These are phyloP conservation scores for Linnemannia exigua DNA, from an alignment of 192 early-diverging fungal genomes.

Conservation along the genomic window DNA sequence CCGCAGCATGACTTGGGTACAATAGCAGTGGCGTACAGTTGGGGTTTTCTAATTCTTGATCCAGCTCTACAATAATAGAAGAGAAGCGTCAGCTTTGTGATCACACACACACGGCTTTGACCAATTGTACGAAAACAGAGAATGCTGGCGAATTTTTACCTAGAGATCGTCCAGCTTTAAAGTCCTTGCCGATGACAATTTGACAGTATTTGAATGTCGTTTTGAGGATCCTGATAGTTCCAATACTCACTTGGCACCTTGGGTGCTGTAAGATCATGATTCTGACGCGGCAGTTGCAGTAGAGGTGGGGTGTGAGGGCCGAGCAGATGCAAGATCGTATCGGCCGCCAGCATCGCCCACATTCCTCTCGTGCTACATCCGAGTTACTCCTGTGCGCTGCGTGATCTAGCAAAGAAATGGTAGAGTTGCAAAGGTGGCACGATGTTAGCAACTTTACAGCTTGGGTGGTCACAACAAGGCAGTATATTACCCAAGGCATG, in stretches of 20 bases:
- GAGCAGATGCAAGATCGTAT: constrained; percentile 48
- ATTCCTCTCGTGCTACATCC: constrained; percentile 30
- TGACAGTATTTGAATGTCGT: constrained; percentile 51
- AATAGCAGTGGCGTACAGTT: constrained; percentile 42
- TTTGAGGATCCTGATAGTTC: constrained; percentile 55
- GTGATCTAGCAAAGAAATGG: constrained; percentile 13
- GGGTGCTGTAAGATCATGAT: constrained; percentile 58
- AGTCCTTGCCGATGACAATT: constrained; percentile 58
- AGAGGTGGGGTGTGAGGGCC: constrained; percentile 34
- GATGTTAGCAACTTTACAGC: neutral
- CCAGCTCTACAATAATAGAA: constrained; percentile 30
- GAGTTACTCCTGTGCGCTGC: constrained; percentile 31
- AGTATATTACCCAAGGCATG: neutral
- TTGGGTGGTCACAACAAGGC: too few relatives aligned
- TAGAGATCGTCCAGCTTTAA: constrained; percentile 26
- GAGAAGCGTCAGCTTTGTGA: neutral
- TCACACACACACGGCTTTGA: too few relatives aligned
- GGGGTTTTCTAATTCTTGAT: constrained; percentile 34
- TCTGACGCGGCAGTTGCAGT: constrained; percentile 55
- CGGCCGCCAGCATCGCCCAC: constrained; percentile 51
- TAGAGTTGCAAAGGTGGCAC: neutral
- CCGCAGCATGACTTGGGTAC: constrained; percentile 46
- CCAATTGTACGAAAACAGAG: neutral
- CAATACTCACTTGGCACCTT: constrained; percentile 58
- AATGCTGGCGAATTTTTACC: constrained; percentile 11